Base-by-base conservation (phyloP, 768 basidiomycete genomes). In the Trametes punicea region DNA sequence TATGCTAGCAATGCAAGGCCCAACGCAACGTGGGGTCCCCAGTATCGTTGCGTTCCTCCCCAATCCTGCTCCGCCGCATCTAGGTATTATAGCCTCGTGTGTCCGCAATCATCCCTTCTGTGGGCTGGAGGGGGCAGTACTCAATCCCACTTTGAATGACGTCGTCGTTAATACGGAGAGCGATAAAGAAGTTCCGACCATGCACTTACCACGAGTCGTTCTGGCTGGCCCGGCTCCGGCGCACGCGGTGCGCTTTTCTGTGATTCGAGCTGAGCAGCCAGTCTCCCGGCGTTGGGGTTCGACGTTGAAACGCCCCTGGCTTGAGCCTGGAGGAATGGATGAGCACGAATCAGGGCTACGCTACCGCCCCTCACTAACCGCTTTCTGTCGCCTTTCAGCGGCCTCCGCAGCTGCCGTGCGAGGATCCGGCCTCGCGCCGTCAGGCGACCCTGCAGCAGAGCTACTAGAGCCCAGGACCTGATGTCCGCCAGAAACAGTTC, bases 281-380 rank as follows among this genome's bases (percentile, higher is more conserved):
- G 74, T 58, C 62, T 70, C 42, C 78, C 79, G 60, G 67, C 64
- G 61, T 74, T 79, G 33, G 78, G 77, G 67, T 80, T 79, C 49
- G 73, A 69, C 52, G 70, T 63, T 60, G 67, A 73, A 58, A 70
- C 73, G 39, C 77, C 78, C 62, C 78, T 73, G 64, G 69, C 64
- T 66, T 72, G 75, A 61, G 64, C 70, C 78, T 79, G 39, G 23
- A 52, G 27, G 20, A 54, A 54, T 26, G 42, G 4, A 41, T 54
- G 25, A 54, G 44, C 31, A 46, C 38, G 41, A 29, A 27, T 46
- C 34, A 3, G 52, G 34, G 6, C 27, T 29, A 36, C 13, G n/a
- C 13, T n/a, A 9, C 8, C 11, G 18, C 39, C 34, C 41, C 15
- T 26, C 16, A 18, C 34, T n/a, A 38, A 54, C 52, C 52, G 52